Evolutionary conservation across 768 basidiomycete genomes (phyloP).

Genomic region (Russula emetica): DNA sequence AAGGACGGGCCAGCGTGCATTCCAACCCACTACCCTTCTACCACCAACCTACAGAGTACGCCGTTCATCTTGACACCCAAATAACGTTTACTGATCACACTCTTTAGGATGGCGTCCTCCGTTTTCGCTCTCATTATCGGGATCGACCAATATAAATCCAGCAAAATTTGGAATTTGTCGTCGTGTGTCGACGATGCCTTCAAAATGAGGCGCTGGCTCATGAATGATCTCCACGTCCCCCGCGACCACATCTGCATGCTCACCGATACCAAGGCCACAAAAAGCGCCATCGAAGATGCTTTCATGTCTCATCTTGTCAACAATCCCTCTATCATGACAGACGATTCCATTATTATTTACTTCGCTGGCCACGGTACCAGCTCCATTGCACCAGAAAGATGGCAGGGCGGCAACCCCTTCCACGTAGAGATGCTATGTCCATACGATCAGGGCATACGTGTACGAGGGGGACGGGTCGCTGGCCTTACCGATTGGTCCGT

Average conservation of each 20-base stretch:
- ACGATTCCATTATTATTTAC: constrained; percentile 63
- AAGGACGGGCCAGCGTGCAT: not conserved
- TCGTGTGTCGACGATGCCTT: constrained; percentile 63
- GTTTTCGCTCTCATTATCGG: constrained; percentile 66
- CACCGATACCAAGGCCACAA: constrained; percentile 56
- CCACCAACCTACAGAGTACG: constrained; percentile 12
- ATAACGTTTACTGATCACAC: not conserved
- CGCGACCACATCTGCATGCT: constrained; percentile 53
- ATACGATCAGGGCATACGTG: constrained; percentile 57
- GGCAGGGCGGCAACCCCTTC: constrained; percentile 47
- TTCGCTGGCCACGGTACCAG: constrained; percentile 72
- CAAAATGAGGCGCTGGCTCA: constrained; percentile 54
- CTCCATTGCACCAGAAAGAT: constrained; percentile 52
- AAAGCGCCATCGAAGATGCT: constrained; percentile 53
- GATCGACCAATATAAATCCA: constrained; percentile 63
- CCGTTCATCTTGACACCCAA: not conserved
- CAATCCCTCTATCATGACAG: constrained; percentile 54
- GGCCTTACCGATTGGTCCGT: constrained; percentile 69
- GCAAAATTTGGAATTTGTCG: constrained; percentile 57
- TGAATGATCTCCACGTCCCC: constrained; percentile 53
- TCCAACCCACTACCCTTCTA: constrained; percentile 5
- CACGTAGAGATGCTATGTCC: constrained; percentile 59
- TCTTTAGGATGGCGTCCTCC: constrained; percentile 39
- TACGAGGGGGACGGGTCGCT: constrained; percentile 44
- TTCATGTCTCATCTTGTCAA: constrained; percentile 61